Base-by-base conservation (phyloP, 2,329 filamentous ascomycete genomes). In the Ophiostoma tasmaniense region DNA sequence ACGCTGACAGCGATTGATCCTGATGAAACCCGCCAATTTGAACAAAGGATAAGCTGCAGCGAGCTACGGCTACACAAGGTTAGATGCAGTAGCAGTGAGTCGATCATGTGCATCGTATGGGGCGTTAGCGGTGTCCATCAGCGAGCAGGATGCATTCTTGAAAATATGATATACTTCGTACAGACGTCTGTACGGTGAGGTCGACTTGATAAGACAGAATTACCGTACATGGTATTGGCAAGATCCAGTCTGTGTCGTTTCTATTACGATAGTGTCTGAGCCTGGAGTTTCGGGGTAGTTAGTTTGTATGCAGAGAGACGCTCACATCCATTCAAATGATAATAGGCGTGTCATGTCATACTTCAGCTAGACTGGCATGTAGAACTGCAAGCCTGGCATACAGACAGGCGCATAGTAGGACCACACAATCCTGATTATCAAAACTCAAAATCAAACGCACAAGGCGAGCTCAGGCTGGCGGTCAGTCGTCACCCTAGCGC, bases 401-500 rank as follows among this genome's bases (percentile, higher is more conserved):
- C 13, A 42, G 5, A 45, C 14, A 45, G 3, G 5, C 42, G 25
- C 25, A 28, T 30, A 61, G 22, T 61, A 62, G 59, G 28, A 35
- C 2, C 20, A 45, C 17, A 20, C 42, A n/a, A 45, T 17, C 17
- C 20, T 55, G 8, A 5, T 25, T 55, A 55, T 55, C 50, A 45
- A 45, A 45, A 45, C 11, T 39, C 13, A 39, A 39, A 39, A 13
- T 13, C 13, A 13, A 13, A n/a, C 14, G 17, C 14, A n/a, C 42
- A 30, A 61, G 22, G 55, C n/a, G 25, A 7, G 28, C 17, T 5
- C 59, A 62, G 59, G 30, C 59, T 62, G 59, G 59, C 59, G 59
- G 59, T 62, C 61, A 37, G 68, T 65, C 68, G 45, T 64, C 52
- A 33, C 55, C 64, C 68, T 69, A 64, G 68, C 42, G 39, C 65